Conservation (phyloP, 192 early-diverging fungal species). For the Coemansia asiatica region DNA sequence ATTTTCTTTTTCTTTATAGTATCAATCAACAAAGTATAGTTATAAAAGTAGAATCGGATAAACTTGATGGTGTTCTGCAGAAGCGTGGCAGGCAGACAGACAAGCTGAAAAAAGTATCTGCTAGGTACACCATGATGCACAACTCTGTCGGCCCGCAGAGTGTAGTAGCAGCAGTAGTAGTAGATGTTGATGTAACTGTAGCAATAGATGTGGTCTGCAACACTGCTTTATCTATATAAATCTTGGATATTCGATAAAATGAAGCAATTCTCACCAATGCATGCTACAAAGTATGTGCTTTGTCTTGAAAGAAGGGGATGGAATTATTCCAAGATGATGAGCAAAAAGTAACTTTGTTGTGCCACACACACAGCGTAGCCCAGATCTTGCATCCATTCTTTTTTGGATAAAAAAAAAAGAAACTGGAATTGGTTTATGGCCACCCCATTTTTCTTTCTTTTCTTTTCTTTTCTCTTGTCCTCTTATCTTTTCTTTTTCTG, state of each 20-base stretch:
- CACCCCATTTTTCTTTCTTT: not conserved
- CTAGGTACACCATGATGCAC: too few species aligned
- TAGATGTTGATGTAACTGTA: too few species aligned
- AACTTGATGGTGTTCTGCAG: too few species aligned
- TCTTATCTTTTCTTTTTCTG: not conserved
- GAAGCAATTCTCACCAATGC: not conserved
- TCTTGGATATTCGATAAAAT: not conserved
- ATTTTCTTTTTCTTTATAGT: too few species aligned
- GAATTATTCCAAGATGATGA: not conserved
- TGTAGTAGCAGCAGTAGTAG: too few species aligned
- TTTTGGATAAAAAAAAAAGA: not conserved
- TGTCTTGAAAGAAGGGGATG: not conserved
- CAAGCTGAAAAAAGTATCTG: too few species aligned
- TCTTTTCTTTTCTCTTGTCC: not conserved
- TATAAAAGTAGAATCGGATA: too few species aligned
- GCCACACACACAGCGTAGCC: slow-evolving; percentile 8
- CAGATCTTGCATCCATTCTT: not conserved
- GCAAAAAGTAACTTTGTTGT: slow-evolving; percentile 4
- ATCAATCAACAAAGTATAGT: too few species aligned
- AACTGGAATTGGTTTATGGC: not conserved
- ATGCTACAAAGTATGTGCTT: not conserved
- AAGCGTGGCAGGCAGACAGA: too few species aligned
- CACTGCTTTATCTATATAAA: not conserved
- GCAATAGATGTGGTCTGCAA: not conserved
- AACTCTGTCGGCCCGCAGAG: too few species aligned